Evolutionary conservation across 345 rosid species (phyloP).

Genomic region (Cardamine occulta): DNA sequence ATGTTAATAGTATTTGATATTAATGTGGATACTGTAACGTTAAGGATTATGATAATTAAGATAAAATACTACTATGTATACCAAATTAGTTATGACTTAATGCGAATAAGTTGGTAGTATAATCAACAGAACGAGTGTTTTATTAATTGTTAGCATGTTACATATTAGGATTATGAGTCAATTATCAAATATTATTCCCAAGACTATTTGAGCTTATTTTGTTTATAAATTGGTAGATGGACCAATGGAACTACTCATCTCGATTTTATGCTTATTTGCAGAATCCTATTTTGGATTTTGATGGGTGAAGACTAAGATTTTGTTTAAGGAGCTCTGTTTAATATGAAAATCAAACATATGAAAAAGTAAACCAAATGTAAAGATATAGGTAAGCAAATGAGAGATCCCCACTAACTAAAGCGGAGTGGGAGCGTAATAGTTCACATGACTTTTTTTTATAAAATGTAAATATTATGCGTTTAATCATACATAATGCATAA

Average conservation of each 20-base stretch:
- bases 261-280: background rate
- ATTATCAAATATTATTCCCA: background rate
- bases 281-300: background rate
- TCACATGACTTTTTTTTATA: conserved; percentile 30
- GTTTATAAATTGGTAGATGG: background rate
- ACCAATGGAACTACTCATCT: background rate
- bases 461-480: too few relatives aligned
- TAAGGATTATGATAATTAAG: conserved; percentile 22
- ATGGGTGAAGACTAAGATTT: background rate
- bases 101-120: conserved; percentile 12
- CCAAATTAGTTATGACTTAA: conserved; percentile 7
- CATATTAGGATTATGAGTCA: background rate
- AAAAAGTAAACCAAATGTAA: background rate
- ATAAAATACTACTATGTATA: background rate
- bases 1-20: background rate
- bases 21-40: conserved; percentile 24
- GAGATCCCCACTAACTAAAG: background rate
- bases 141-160: background rate
- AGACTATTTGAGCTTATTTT: background rate
- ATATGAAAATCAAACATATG: background rate
- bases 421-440: background rate
- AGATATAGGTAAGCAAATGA: background rate
- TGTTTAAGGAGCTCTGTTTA: background rate
- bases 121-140: background rate
- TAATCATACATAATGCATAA: too few relatives aligned